Evolutionary conservation across 345 rosid species (phyloP).

Genomic region (Schrenkiella parvula): DNA sequence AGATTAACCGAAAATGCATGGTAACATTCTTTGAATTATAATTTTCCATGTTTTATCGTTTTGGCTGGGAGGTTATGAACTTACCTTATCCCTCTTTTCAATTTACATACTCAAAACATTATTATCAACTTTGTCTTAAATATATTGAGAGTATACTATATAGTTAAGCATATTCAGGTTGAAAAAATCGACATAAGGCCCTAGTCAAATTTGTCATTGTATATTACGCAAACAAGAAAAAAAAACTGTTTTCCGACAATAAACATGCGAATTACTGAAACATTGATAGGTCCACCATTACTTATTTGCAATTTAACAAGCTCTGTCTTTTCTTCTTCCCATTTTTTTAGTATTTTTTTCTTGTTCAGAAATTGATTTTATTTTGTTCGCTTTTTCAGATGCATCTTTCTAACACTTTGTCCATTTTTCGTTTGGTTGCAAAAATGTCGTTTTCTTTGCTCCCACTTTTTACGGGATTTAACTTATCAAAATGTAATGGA

Average conservation of each 20-base stretch:
- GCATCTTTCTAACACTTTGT: neutral
- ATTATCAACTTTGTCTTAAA: neutral
- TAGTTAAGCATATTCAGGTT: neutral
- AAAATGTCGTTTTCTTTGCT: conserved; percentile 16
- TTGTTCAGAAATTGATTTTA: neutral
- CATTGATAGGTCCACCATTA: conserved; percentile 24
- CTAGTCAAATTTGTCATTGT: neutral
- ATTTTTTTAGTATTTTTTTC: neutral
- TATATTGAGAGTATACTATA: neutral
- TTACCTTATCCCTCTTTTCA: neutral
- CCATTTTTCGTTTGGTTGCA: neutral
- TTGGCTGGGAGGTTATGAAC: neutral
- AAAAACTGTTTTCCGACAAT: neutral
- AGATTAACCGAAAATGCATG: neutral
- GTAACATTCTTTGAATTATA: neutral
- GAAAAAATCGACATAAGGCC: neutral
- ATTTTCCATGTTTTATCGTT: neutral
- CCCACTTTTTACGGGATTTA: conserved; percentile 14
- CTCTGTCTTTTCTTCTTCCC: neutral
- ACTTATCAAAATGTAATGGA: conserved; percentile 22
- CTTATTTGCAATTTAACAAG: neutral
- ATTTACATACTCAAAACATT: neutral
- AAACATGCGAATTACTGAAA: conserved; percentile 17
- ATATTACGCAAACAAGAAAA: neutral
- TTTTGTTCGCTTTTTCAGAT: neutral